These are phyloP conservation scores for Margaritispora aquatica DNA, from an alignment of 495 filamentous ascomycete species.

Conservation along the genomic window DNA sequence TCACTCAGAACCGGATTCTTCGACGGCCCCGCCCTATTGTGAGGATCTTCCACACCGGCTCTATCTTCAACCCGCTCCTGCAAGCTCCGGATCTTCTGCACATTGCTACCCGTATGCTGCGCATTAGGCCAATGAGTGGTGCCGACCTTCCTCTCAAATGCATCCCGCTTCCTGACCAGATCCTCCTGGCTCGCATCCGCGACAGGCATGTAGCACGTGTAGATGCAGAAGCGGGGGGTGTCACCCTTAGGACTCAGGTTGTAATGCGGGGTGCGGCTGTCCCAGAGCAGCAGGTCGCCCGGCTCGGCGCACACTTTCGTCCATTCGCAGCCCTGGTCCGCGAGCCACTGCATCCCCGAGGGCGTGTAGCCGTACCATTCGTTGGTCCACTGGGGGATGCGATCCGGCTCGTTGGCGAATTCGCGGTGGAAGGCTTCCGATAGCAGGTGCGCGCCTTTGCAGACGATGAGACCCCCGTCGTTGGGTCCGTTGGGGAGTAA, in stretches of 20 bases:
- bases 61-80: slow-evolving; percentile 29
- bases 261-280: slow-evolving; percentile 34
- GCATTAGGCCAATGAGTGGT: slow-evolving; percentile 36
- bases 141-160: slow-evolving; percentile 30
- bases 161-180: slow-evolving; percentile 29
- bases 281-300: slow-evolving; percentile 37
- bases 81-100: no score
- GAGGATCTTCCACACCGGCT: slow-evolving; percentile 26
- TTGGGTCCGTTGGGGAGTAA: slow-evolving; percentile 35
- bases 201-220: slow-evolving; percentile 35
- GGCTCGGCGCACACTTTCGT: slow-evolving; percentile 35
- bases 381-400: slow-evolving; percentile 27
- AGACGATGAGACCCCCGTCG: slow-evolving; percentile 39
- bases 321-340: slow-evolving; percentile 30
- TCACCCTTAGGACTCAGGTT: slow-evolving; percentile 19
- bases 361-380: slow-evolving; percentile 37
- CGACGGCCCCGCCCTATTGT: slow-evolving; percentile 24
- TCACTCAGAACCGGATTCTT: slow-evolving; percentile 28
- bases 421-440: slow-evolving; percentile 30
- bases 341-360: slow-evolving; percentile 33
- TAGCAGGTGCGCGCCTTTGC: slow-evolving; percentile 29
- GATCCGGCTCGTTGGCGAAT: slow-evolving; percentile 27
- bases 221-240: slow-evolving; percentile 25
- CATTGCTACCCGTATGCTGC: slow-evolving; percentile 28
- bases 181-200: slow-evolving; percentile 29